phyloP scores from a whole-genome alignment of 1,139 yeast species.

The Zygosaccharomyces sapae region DNA sequence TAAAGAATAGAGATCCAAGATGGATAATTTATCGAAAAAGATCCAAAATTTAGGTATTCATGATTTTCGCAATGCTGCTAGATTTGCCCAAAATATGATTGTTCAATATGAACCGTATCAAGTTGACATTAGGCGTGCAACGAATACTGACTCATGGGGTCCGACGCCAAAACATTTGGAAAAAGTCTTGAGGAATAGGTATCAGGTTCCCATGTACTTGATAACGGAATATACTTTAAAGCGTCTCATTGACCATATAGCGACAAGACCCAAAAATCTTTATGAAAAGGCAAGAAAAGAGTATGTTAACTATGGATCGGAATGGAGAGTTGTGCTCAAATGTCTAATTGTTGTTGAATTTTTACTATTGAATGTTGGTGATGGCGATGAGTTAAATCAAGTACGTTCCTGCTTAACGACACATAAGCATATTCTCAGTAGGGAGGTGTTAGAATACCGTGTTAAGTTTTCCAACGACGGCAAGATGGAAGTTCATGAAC shows the following conservation, averaged over 20 bases:
- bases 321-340: slow-evolving; percentile 40
- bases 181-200: slow-evolving; percentile 35
- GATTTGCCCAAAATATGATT: slow-evolving; percentile 38
- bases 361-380: slow-evolving; percentile 32
- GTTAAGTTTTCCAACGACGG: slow-evolving; percentile 36
- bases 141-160: slow-evolving; percentile 48
- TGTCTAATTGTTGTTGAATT: slow-evolving; percentile 37
- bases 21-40: slow-evolving; percentile 36
- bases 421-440: slow-evolving; percentile 32
- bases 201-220: slow-evolving; percentile 34
- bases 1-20: slow-evolving; percentile 9
- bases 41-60: slow-evolving; percentile 37
- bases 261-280: slow-evolving; percentile 34
- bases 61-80: slow-evolving; percentile 38
- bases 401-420: slow-evolving; percentile 31
- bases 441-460: slow-evolving; percentile 31
- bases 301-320: slow-evolving; percentile 39
- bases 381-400: slow-evolving; percentile 35
- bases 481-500: slow-evolving; percentile 37
- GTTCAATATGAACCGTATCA: slow-evolving; percentile 39
- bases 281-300: slow-evolving; percentile 39
- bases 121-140: slow-evolving; percentile 42
- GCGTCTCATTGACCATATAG: slow-evolving; percentile 36
- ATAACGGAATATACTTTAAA: slow-evolving; percentile 35
- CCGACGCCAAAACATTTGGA: slow-evolving; percentile 42